phyloP scores from a whole-genome alignment of 148 eudicot genomes.

The Amaranthus hypochondriacus region DNA sequence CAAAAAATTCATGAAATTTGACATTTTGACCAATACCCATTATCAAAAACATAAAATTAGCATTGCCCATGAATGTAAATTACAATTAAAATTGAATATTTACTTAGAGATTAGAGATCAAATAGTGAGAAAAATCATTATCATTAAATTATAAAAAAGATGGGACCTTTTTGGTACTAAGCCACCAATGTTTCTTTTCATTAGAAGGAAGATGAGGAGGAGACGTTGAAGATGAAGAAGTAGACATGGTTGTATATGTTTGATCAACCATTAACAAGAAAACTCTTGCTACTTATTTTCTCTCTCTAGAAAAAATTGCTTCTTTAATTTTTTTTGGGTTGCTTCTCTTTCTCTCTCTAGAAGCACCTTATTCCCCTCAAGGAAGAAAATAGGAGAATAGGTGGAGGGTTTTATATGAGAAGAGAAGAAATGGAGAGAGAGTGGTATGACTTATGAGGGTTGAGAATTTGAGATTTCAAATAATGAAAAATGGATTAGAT shows the following conservation, averaged over 20 bases:
- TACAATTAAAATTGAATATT: not conserved
- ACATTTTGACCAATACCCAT: slow-evolving; percentile 14
- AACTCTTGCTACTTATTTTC: not conserved
- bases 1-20: not conserved
- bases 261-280: slow-evolving; percentile 30
- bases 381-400: slow-evolving; percentile 16
- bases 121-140: not conserved
- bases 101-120: slow-evolving; percentile 1
- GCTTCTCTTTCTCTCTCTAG: slow-evolving; percentile 16
- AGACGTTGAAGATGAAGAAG: slow-evolving; percentile 30
- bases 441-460: not conserved
- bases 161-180: slow-evolving; percentile 79
- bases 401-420: not conserved
- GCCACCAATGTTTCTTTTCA: slow-evolving; percentile 95
- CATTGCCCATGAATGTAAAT: slow-evolving; percentile 9
- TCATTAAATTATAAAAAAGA: not conserved
- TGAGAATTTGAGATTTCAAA: not conserved
- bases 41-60: slow-evolving; percentile 2
- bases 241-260: slow-evolving; percentile 39
- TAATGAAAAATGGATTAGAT: slow-evolving; percentile 11
- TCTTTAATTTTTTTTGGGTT: not conserved
- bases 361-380: slow-evolving; percentile 20
- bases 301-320: slow-evolving; percentile 5
- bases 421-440: not conserved
- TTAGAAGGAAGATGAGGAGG: slow-evolving; percentile 36